phyloP scores from a whole-genome alignment of 2,329 filamentous ascomycete species.

The Talaromyces piceae region DNA sequence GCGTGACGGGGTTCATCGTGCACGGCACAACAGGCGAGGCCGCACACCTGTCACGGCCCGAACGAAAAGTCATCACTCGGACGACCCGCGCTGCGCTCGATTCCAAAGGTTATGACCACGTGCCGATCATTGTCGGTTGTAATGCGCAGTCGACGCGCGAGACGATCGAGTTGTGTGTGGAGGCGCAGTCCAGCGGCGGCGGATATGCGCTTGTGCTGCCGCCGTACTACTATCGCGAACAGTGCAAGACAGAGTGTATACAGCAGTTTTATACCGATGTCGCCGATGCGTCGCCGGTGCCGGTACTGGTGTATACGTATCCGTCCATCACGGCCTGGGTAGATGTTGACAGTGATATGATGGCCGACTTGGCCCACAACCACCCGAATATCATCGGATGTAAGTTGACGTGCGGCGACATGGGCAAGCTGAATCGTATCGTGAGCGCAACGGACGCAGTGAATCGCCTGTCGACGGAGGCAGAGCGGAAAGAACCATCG shows the following conservation, averaged over 20 bases:
- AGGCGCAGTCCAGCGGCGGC: constrained; percentile 32
- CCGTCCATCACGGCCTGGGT: constrained; percentile 56
- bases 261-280: constrained; percentile 18
- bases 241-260: constrained; percentile 53
- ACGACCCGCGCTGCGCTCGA: constrained; percentile 36
- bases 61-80: constrained; percentile 44
- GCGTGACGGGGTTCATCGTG: constrained; percentile 40
- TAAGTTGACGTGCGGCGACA: constrained; percentile 46
- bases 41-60: constrained; percentile 44
- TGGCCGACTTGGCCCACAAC: constrained; percentile 42
- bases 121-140: constrained; percentile 59
- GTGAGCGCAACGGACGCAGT: constrained; percentile 51
- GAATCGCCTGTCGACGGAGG: constrained; percentile 57
- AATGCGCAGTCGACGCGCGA: constrained; percentile 62
- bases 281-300: constrained; percentile 40
- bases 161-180: constrained; percentile 47
- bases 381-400: constrained; percentile 59
- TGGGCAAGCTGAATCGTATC: constrained; percentile 23
- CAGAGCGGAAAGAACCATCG: constrained; percentile 23
- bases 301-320: constrained; percentile 56
- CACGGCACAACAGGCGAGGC: constrained; percentile 44
- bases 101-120: not conserved
- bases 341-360: constrained; percentile 54
- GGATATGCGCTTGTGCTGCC: constrained; percentile 53
- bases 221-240: constrained; percentile 51